Evolutionary conservation across 176 grass and related monocot genomes (phyloP).

Genomic region (Pontederia paniculata): DNA sequence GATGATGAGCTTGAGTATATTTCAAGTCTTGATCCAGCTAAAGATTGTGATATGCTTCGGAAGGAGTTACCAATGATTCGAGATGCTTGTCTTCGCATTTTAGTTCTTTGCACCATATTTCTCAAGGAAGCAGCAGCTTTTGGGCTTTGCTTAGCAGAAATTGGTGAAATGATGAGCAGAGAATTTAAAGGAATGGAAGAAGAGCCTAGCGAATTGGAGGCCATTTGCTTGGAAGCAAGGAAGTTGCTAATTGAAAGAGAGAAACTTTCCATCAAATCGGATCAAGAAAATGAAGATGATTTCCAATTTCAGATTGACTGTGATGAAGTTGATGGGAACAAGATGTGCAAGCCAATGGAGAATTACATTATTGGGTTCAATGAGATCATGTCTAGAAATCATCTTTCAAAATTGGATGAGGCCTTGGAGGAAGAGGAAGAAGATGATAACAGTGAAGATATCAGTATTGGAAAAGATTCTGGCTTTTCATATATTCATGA

Average conservation of each 20-base stretch:
- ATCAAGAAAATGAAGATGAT: conserved; percentile 1
- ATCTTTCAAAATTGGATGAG: conserved; percentile 6
- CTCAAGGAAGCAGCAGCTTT: conserved; percentile 15
- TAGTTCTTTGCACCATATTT: conserved; percentile 12
- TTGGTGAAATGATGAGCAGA: conserved; percentile 19
- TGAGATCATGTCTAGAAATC: conserved; percentile 2
- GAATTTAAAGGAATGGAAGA: conserved; percentile 14
- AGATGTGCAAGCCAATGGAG: not conserved
- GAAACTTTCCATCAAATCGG: not conserved
- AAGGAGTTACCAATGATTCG: conserved; percentile 11
- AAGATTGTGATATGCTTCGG: conserved; percentile 18
- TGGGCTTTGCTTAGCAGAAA: conserved; percentile 17
- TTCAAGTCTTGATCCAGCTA: conserved; percentile 1
- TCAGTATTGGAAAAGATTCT: not conserved
- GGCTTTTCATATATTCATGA: not conserved
- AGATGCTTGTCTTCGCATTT: conserved; percentile 10
- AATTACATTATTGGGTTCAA: not conserved
- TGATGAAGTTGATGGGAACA: not conserved
- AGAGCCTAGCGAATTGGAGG: conserved; percentile 18
- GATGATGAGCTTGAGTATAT: conserved; percentile 17
- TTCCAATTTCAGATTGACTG: conserved; percentile 18
- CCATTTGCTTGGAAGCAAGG: conserved; percentile 14
- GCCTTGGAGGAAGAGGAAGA: conserved; percentile 13
- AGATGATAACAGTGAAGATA: not conserved
- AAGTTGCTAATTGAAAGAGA: conserved; percentile 12